phyloP scores from a whole-genome alignment of 2,329 filamentous ascomycete species.

The Immersiporthe knoxdaviesiana region DNA sequence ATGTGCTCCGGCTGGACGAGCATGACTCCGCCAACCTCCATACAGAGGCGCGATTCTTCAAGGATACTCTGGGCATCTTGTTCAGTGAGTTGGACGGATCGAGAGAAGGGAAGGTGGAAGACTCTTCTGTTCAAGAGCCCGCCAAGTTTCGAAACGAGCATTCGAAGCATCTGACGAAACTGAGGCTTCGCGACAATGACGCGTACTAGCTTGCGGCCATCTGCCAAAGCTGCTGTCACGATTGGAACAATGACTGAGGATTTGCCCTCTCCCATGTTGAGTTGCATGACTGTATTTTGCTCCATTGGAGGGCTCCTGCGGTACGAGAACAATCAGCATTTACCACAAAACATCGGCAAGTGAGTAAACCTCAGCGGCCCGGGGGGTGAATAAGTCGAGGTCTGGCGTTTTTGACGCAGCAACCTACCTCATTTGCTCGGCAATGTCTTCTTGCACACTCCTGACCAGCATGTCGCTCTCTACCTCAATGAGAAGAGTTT shows the following conservation, averaged over 20 bases:
- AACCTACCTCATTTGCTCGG: slow-evolving; percentile 54
- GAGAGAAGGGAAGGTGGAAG: slow-evolving; percentile 62
- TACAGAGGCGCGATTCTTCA: slow-evolving; percentile 49
- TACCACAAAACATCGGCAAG: no score
- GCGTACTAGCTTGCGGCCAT: slow-evolving; percentile 55
- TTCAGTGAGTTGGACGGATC: slow-evolving; percentile 45
- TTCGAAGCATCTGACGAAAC: slow-evolving; percentile 62
- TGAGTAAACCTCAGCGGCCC: background rate
- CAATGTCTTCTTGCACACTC: slow-evolving; percentile 60
- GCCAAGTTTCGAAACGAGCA: slow-evolving; percentile 57
- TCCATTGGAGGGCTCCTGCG: slow-evolving; percentile 35
- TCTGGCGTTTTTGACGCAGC: background rate
- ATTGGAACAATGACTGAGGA: slow-evolving; percentile 71
- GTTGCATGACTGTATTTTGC: slow-evolving; percentile 61
- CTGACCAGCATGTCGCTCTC: slow-evolving; percentile 67
- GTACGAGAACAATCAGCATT: background rate
- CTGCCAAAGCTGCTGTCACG: slow-evolving; percentile 56
- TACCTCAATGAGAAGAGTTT: slow-evolving; percentile 66
- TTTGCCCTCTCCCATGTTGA: slow-evolving; percentile 76
- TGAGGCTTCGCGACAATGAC: slow-evolving; percentile 66
- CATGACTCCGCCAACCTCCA: slow-evolving; percentile 55
- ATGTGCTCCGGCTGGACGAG: slow-evolving; percentile 67
- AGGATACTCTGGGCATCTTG: slow-evolving; percentile 42
- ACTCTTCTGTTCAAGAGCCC: slow-evolving; percentile 59
- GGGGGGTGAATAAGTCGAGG: background rate